These are phyloP conservation scores for Auricularia sp. DNA, from an alignment of 768 basidiomycete species.

Conservation along the genomic window DNA sequence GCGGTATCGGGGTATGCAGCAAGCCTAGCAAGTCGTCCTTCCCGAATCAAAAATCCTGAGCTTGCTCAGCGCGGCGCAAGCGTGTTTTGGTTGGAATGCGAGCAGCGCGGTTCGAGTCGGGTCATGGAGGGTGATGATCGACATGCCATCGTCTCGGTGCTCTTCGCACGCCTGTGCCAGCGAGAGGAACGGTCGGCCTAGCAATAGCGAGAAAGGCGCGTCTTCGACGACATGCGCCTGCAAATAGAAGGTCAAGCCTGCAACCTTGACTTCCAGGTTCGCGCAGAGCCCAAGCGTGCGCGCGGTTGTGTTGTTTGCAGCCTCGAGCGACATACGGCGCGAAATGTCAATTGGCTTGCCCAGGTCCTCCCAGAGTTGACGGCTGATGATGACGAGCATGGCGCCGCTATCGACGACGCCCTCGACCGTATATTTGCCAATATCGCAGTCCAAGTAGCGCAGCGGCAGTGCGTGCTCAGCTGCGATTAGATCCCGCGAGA, in stretches of 20 bases:
- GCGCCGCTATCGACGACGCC: background rate
- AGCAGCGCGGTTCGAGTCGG: background rate
- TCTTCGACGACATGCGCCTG: constrained; percentile 11
- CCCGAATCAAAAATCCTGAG: background rate
- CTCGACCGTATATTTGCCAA: background rate
- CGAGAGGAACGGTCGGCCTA: constrained; percentile 9
- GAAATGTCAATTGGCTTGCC: background rate
- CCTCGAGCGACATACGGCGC: background rate
- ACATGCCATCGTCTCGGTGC: background rate
- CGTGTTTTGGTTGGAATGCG: background rate
- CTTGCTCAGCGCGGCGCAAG: background rate
- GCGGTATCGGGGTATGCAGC: background rate
- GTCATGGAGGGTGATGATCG: background rate
- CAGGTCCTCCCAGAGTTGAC: background rate
- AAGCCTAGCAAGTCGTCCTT: background rate
- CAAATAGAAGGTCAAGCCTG: background rate
- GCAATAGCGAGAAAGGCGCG: constrained; percentile 8
- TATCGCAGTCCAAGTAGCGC: background rate
- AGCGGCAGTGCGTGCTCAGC: background rate
- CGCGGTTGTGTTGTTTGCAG: background rate
- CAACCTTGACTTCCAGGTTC: constrained; percentile 7
- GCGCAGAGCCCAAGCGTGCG: background rate
- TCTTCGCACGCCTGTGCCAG: background rate
- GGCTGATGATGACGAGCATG: background rate
- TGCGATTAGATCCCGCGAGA: background rate